Evolutionary conservation across 176 grass and related monocot genomes (phyloP).

Genomic region (Coix lacrymajobi): DNA sequence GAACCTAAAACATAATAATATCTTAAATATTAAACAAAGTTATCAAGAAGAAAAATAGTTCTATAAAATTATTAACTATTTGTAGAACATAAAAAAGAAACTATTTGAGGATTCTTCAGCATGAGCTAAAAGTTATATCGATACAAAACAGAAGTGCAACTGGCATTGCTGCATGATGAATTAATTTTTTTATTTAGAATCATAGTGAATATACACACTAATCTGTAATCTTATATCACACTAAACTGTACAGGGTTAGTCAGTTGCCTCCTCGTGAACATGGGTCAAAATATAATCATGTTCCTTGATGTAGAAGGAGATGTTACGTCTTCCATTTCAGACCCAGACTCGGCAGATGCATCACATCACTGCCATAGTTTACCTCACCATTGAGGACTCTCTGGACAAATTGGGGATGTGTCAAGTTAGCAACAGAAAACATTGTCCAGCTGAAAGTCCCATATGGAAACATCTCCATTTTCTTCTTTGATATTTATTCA

Average conservation of each 20-base stretch:
- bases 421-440: slow-evolving; percentile 16
- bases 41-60: too few species aligned
- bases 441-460: not conserved
- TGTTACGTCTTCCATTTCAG: slow-evolving; percentile 70
- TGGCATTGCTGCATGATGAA: too few species aligned
- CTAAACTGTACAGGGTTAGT: not conserved
- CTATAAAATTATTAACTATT: too few species aligned
- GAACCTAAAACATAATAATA: too few species aligned
- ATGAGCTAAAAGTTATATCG: too few species aligned
- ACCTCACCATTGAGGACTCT: slow-evolving; percentile 83
- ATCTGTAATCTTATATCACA: too few species aligned
- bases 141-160: too few species aligned
- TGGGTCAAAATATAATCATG: slow-evolving; percentile 47
- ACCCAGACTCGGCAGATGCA: slow-evolving; percentile 84
- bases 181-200: too few species aligned
- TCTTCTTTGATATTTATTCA: not conserved
- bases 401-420: slow-evolving; percentile 37
- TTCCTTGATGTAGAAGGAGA: slow-evolving; percentile 54
- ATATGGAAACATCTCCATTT: not conserved
- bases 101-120: too few species aligned
- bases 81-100: too few species aligned
- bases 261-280: slow-evolving; percentile 88
- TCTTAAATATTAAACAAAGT: too few species aligned
- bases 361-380: slow-evolving; percentile 77
- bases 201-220: too few species aligned